phyloP scores from a whole-genome alignment of 2,329 filamentous ascomycete genomes.

The Fusarium tricinctum region DNA sequence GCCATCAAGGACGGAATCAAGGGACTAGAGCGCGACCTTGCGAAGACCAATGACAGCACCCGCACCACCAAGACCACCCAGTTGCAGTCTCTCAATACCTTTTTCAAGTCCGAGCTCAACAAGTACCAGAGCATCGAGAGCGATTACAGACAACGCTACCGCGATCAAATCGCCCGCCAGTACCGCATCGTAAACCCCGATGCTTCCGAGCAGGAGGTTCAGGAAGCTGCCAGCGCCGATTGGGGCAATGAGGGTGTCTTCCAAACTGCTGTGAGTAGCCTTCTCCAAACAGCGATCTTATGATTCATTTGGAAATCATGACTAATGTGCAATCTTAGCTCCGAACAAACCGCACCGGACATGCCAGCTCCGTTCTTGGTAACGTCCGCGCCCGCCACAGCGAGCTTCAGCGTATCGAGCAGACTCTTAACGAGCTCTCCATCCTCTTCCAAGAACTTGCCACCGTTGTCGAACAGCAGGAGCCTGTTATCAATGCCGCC shows the following conservation, averaged over 20 bases:
- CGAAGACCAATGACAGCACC: conserved; percentile 71
- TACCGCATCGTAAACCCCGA: conserved; percentile 87
- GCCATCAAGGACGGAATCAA: conserved; percentile 85
- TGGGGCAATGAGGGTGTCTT: conserved; percentile 86
- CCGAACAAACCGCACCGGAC: conserved; percentile 79
- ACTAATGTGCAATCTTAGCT: conserved; percentile 64
- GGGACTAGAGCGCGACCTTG: conserved; percentile 77
- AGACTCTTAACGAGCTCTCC: conserved; percentile 78
- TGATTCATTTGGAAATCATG: conserved; percentile 2
- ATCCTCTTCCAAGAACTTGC: conserved; percentile 81
- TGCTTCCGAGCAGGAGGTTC: conserved; percentile 79
- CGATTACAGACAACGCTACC: conserved; percentile 77
- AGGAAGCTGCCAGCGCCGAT: conserved; percentile 76
- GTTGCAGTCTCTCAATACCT: conserved; percentile 76
- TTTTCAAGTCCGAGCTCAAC: conserved; percentile 79
- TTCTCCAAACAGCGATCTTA: background rate
- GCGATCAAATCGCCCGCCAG: conserved; percentile 83
- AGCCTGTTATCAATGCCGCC: conserved; percentile 71
- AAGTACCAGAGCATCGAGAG: conserved; percentile 80
- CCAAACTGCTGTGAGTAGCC: conserved; percentile 78
- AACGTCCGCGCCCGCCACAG: conserved; percentile 86
- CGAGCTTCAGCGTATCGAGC: conserved; percentile 85
- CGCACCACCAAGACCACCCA: conserved; percentile 78
- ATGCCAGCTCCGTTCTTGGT: conserved; percentile 80
- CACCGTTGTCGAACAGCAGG: conserved; percentile 80